Evolutionary conservation across 208 protist genomes (phyloP).

Genomic region (Leishmania braziliensis): DNA sequence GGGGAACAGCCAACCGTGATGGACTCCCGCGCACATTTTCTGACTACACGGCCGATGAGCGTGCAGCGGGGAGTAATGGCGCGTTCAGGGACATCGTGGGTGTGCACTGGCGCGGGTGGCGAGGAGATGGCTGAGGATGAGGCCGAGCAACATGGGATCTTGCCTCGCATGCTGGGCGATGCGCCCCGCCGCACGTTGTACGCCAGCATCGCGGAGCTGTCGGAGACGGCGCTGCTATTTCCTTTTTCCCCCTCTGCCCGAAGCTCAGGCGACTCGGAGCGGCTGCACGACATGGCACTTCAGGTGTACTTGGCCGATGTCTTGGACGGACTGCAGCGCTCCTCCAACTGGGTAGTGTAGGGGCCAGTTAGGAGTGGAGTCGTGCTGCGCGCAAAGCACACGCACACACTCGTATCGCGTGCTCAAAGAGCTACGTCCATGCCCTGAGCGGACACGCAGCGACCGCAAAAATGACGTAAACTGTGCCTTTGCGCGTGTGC

Average conservation of each 20-base stretch:
- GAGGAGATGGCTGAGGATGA: constrained; percentile 2
- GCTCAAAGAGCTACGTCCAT: neutral
- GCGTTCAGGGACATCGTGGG: constrained; percentile 3
- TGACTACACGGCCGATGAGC: constrained; percentile 45
- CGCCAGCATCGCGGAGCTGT: constrained; percentile 17
- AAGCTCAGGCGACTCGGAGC: constrained; percentile 2
- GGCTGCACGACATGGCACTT: constrained; percentile 40
- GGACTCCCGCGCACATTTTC: constrained; percentile 71
- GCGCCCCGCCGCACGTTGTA: constrained; percentile 6
- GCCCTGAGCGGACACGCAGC: neutral
- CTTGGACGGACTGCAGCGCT: constrained; percentile 54
- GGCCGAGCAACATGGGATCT: neutral
- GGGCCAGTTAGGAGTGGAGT: neutral
- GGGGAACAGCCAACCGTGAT: constrained; percentile 42
- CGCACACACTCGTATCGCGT: neutral
- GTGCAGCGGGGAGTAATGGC: constrained; percentile 40
- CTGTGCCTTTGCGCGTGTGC: neutral
- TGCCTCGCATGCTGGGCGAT: constrained; percentile 33
- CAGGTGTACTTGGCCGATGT: constrained; percentile 54
- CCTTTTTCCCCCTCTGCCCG: neutral
- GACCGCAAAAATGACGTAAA: neutral
- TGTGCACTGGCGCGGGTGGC: neutral
- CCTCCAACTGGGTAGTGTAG: constrained; percentile 40
- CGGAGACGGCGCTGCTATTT: constrained; percentile 19
- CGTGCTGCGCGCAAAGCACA: neutral